Conservation (phyloP, 2,329 filamentous ascomycete genomes). For the Arthrobotrys musiformis region DNA sequence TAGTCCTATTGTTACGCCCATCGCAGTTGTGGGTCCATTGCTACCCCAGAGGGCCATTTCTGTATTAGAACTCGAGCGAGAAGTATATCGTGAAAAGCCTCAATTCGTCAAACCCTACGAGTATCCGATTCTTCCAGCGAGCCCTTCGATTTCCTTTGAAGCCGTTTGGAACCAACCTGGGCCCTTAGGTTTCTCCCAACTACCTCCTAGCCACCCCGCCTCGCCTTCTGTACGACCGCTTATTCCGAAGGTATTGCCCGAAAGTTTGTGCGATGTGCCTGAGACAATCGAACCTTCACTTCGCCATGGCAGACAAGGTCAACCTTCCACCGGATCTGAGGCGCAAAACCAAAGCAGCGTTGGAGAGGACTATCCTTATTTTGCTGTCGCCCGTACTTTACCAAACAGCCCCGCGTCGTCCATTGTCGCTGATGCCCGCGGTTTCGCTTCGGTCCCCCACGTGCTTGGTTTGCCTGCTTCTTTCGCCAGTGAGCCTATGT, state of each 20-base stretch:
- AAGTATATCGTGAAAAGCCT: not conserved
- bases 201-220: constrained; percentile 15
- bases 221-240: constrained; percentile 1
- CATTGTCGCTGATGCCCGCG: not conserved
- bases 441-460: not conserved
- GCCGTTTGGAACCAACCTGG: not conserved
- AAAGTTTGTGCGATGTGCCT: not conserved
- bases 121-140: constrained; percentile 33
- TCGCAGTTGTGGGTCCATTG: not conserved
- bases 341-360: not conserved
- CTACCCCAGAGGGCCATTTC: not conserved
- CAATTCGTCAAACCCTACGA: not conserved
- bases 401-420: constrained; percentile 21
- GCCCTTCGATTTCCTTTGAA: constrained; percentile 13
- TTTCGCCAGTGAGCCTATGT: not conserved
- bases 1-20: constrained; percentile 4
- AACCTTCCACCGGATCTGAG: not conserved
- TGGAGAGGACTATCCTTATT: not conserved
- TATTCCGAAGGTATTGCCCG: not conserved
- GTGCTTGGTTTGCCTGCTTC: constrained; percentile 18
- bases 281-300: not conserved
- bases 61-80: not conserved
- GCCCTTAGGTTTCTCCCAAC: not conserved
- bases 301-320: not conserved
- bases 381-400: not conserved